Conservation (phyloP, 1,139 yeast genomes). For the Taphrina communis region DNA sequence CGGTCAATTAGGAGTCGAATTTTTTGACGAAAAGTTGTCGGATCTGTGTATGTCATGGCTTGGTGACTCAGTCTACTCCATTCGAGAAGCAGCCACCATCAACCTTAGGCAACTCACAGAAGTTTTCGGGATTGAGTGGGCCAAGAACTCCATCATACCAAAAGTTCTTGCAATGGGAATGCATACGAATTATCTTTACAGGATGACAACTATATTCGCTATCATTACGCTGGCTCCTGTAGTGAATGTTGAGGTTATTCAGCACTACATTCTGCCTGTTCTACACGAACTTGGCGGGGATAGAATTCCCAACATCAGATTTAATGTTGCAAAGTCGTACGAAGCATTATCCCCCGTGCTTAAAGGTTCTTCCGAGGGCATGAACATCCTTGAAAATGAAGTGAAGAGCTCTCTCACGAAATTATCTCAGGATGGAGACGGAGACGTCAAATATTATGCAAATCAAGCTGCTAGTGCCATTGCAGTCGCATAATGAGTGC, state of each 20-base stretch:
- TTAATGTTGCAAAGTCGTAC: conserved; percentile 89
- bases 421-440: conserved; percentile 74
- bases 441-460: conserved; percentile 89
- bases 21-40: conserved; percentile 89
- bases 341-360: conserved; percentile 57
- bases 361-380: conserved; percentile 43
- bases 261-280: conserved; percentile 76
- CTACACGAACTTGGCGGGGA: conserved; percentile 73
- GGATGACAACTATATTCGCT: conserved; percentile 89
- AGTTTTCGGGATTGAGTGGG: conserved; percentile 95
- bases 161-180: conserved; percentile 62
- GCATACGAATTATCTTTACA: conserved; percentile 76
- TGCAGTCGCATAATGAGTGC: conserved; percentile 16
- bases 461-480: conserved; percentile 23
- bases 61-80: conserved; percentile 97
- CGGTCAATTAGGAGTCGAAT: conserved; percentile 90
- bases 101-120: conserved; percentile 79
- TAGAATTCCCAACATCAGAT: conserved; percentile 90
- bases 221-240: conserved; percentile 72
- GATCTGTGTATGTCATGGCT: conserved; percentile 93
- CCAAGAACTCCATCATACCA: conserved; percentile 78
- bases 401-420: conserved; percentile 70
- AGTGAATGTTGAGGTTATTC: conserved; percentile 61
- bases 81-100: conserved; percentile 92
- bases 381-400: conserved; percentile 49